These are phyloP conservation scores for Nevesoporus exiguus DNA, from an alignment of 768 basidiomycete species.

Conservation along the genomic window DNA sequence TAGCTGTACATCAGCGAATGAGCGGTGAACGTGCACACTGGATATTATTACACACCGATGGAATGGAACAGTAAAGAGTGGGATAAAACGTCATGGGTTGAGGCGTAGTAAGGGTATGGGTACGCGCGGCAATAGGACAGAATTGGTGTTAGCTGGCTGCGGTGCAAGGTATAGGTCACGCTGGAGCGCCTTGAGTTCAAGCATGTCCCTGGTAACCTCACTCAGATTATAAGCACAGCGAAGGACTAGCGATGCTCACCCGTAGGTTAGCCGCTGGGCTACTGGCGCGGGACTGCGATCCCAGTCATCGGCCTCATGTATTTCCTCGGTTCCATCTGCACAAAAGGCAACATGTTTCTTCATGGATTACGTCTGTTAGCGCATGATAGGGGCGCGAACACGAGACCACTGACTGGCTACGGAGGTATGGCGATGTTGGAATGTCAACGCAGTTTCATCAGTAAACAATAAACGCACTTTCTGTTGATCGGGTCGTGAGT, in stretches of 20 bases:
- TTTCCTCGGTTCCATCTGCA: conserved; percentile 49
- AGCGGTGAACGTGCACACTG: too few species aligned
- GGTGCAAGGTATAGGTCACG: conserved; percentile 57
- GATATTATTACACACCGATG: too few species aligned
- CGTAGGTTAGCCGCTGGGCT: conserved; percentile 57
- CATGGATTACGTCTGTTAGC: not conserved
- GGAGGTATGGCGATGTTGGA: not conserved
- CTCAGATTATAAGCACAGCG: not conserved
- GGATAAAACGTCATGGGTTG: conserved; percentile 24
- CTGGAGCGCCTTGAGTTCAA: conserved; percentile 69
- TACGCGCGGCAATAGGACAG: conserved; percentile 47
- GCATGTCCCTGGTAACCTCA: conserved; percentile 44
- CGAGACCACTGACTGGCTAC: conserved; percentile 12
- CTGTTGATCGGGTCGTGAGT: conserved; percentile 7
- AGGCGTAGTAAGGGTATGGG: conserved; percentile 65
- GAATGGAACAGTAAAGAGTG: too few species aligned
- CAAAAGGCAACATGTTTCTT: conserved; percentile 65
- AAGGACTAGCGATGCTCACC: conserved; percentile 46
- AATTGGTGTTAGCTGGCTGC: conserved; percentile 43
- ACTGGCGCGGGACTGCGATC: conserved; percentile 72
- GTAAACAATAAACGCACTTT: conserved; percentile 13
- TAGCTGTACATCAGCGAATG: too few species aligned
- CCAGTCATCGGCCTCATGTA: conserved; percentile 73
- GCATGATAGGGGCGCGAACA: not conserved
- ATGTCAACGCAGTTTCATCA: not conserved